Conservation (phyloP, 225 moss, liverwort and hornwort species). For the Pseudoscleropodium purum region DNA sequence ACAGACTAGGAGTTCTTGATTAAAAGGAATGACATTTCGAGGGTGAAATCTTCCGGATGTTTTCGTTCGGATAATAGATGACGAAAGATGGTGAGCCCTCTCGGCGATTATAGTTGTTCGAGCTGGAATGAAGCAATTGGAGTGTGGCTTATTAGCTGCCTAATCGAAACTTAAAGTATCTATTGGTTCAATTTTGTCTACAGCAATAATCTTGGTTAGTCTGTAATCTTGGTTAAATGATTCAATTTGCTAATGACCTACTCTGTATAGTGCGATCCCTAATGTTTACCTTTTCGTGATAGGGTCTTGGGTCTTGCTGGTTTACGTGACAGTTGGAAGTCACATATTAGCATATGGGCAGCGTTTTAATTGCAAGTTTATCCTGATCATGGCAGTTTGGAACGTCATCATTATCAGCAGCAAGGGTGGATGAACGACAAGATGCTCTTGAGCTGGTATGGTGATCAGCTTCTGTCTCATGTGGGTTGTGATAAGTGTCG, state of each 20-base stretch:
- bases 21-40: not conserved
- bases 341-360: not conserved
- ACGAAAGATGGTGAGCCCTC: not conserved
- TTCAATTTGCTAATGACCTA: not conserved
- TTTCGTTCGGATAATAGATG: not conserved
- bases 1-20: not conserved
- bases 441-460: constrained; percentile 73
- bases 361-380: not conserved
- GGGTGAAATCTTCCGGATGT: not conserved
- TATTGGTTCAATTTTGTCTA: not conserved
- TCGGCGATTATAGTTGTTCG: not conserved
- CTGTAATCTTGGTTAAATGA: not conserved
- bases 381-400: constrained; percentile 35
- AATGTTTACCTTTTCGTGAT: not conserved
- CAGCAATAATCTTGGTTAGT: not conserved
- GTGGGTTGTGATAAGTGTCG: not conserved
- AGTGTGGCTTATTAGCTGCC: not conserved
- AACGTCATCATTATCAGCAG: constrained; percentile 33
- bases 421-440: constrained; percentile 67
- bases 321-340: not conserved
- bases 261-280: not conserved
- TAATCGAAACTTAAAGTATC: not conserved
- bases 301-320: not conserved
- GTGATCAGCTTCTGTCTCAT: not conserved
- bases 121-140: not conserved